Percentiles rank a stretch among this genome's conserved stretches.
phyloP scores from a whole-genome alignment of 805 yeast species.

The Vanderwaltozyma polyspora region DNA sequence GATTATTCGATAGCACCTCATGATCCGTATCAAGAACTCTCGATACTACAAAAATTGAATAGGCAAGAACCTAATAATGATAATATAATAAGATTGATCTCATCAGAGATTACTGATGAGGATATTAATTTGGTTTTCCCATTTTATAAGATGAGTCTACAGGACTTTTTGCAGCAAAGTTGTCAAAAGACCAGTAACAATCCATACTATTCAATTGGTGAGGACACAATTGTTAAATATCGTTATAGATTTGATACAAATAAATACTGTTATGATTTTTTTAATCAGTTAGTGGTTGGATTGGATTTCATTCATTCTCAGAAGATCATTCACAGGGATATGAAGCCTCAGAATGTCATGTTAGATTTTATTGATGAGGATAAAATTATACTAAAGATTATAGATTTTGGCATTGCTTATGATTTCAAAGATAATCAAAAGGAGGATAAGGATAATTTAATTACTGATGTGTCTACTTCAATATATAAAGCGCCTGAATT shows the following conservation, averaged over 20 bases:
- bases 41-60: slow-evolving; percentile 12
- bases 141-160: slow-evolving; percentile 9
- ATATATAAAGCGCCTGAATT: slow-evolving; percentile 70
- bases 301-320: slow-evolving; percentile 70
- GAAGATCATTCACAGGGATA: slow-evolving; percentile 90
- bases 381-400: slow-evolving; percentile 41
- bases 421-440: slow-evolving; percentile 14
- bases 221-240: not conserved
- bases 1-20: slow-evolving; percentile 23
- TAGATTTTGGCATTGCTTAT: slow-evolving; percentile 63
- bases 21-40: slow-evolving; percentile 17
- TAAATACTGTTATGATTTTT: slow-evolving; percentile 33
- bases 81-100: slow-evolving; percentile 13
- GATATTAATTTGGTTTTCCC: slow-evolving; percentile 14
- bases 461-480: slow-evolving; percentile 51
- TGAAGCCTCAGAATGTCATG: slow-evolving; percentile 77
- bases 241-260: slow-evolving; percentile 9
- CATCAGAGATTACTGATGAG: slow-evolving; percentile 5
- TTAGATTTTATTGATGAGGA: not conserved
- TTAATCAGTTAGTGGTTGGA: slow-evolving; percentile 63
- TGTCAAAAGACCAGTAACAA: slow-evolving; percentile 13
- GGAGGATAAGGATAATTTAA: slow-evolving; percentile 23
- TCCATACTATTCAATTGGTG: slow-evolving; percentile 12
- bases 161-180: slow-evolving; percentile 12
- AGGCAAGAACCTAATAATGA: not conserved